Conservation (phyloP, 345 rosid genomes). For the Murraya paniculata region DNA sequence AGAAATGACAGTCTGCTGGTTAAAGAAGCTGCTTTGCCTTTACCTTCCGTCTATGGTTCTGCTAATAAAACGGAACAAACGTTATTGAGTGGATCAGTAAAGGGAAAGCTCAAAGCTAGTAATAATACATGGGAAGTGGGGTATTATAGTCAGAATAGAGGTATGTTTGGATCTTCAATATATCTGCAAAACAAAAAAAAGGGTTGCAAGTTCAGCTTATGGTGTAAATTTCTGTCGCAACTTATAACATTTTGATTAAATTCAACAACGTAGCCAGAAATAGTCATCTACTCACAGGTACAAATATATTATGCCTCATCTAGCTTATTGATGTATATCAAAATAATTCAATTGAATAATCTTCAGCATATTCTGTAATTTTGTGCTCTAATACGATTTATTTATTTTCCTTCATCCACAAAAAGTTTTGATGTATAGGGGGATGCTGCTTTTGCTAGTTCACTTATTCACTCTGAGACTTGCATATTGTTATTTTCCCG, state of each 20-base stretch:
- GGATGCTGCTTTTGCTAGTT: no score
- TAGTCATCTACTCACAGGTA: no score
- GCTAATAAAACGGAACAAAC: constrained; percentile 1
- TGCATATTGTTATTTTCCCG: no score
- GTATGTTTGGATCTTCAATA: background rate
- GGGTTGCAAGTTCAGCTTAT: background rate
- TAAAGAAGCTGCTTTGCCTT: constrained; percentile 20
- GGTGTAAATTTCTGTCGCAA: background rate
- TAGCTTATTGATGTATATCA: no score
- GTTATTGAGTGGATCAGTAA: constrained; percentile 17
- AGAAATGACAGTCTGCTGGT: constrained; percentile 14
- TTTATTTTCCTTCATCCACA: background rate
- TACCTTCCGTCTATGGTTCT: constrained; percentile 14
- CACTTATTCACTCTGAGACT: no score
- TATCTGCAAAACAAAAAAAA: background rate
- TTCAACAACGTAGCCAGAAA: no score
- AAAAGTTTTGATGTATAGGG: background rate
- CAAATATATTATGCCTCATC: no score
- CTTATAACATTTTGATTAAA: background rate
- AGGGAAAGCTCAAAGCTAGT: background rate
- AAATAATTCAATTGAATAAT: no score
- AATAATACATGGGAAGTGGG: background rate
- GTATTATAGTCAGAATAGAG: background rate
- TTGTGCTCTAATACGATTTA: background rate
- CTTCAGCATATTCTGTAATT: background rate